Evolutionary conservation across 73 alveolate genomes (phyloP).

Genomic region (Paraurostyla sp.): DNA sequence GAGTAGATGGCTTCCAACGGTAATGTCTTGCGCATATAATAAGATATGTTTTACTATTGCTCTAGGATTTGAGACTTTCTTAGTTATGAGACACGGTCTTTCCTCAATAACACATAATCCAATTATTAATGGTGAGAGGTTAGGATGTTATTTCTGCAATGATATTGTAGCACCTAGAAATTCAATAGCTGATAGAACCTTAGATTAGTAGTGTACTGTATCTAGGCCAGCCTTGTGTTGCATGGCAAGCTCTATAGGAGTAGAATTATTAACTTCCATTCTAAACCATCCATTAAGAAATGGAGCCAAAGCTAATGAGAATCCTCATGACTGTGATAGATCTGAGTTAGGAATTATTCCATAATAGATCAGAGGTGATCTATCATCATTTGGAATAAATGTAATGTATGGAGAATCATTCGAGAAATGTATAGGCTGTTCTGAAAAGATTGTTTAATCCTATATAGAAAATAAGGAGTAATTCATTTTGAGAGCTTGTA

Average conservation of each 20-base stretch:
- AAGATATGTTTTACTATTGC: slow-evolving; percentile 97
- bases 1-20: slow-evolving; percentile 98
- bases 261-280: slow-evolving; percentile 91
- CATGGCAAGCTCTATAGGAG: slow-evolving; percentile 92
- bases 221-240: slow-evolving; percentile 97
- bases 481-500: slow-evolving; percentile 84
- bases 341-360: slow-evolving; percentile 84
- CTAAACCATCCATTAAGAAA: slow-evolving; percentile 90
- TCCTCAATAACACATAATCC: slow-evolving; percentile 66
- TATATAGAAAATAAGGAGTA: slow-evolving; percentile 75
- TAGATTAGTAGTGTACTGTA: slow-evolving; percentile 98
- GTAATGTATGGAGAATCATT: slow-evolving; percentile 82
- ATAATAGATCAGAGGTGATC: slow-evolving; percentile 93
- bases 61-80: slow-evolving; percentile 96
- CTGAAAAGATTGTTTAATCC: slow-evolving; percentile 73
- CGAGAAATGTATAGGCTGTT: slow-evolving; percentile 92
- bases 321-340: slow-evolving; percentile 74
- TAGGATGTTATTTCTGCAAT: slow-evolving; percentile 98
- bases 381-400: slow-evolving; percentile 75
- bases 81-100: slow-evolving; percentile 97
- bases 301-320: slow-evolving; percentile 84
- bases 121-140: slow-evolving; percentile 88
- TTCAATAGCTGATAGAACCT: slow-evolving; percentile 95
- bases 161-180: slow-evolving; percentile 98
- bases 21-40: slow-evolving; percentile 88